Conservation (phyloP, 495 filamentous ascomycete genomes). For the Aspergillus baeticus region DNA sequence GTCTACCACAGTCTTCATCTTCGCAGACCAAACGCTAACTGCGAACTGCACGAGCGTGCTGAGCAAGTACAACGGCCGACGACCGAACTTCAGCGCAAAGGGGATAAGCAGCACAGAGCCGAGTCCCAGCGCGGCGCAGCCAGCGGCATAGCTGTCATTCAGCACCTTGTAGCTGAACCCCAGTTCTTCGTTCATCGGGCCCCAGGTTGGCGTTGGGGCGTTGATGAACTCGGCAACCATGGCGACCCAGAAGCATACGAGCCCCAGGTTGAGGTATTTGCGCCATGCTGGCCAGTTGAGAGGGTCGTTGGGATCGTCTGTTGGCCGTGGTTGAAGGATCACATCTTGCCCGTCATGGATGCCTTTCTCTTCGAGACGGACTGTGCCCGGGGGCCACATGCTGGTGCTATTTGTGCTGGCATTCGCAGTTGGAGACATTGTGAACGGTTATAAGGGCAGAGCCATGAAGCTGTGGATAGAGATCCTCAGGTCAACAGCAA, state of each 20-base stretch:
- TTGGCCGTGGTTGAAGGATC: neutral
- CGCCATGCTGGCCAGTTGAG: conserved; percentile 2
- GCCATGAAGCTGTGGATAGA: too few species aligned
- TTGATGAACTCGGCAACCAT: conserved; percentile 17
- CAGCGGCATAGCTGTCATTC: conserved; percentile 36
- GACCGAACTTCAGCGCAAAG: conserved; percentile 45
- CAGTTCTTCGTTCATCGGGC: conserved; percentile 36
- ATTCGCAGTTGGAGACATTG: neutral
- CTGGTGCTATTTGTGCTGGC: neutral
- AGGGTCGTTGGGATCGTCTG: neutral
- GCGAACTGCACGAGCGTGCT: conserved; percentile 33
- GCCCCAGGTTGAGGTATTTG: conserved; percentile 2
- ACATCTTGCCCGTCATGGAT: neutral
- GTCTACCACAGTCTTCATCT: conserved; percentile 30
- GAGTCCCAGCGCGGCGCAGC: conserved; percentile 38
- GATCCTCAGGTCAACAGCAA: too few species aligned
- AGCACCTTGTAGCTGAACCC: conserved; percentile 35
- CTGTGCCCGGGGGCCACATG: neutral
- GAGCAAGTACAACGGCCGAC: conserved; percentile 43
- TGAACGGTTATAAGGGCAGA: too few species aligned
- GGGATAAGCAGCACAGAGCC: conserved; percentile 44
- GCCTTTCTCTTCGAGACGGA: neutral
- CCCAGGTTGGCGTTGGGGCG: conserved; percentile 40
- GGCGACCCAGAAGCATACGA: conserved; percentile 1
- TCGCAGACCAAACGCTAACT: conserved; percentile 36